Evolutionary conservation across 2,329 filamentous ascomycete genomes (phyloP).

Genomic region (Neurospora crassa): DNA sequence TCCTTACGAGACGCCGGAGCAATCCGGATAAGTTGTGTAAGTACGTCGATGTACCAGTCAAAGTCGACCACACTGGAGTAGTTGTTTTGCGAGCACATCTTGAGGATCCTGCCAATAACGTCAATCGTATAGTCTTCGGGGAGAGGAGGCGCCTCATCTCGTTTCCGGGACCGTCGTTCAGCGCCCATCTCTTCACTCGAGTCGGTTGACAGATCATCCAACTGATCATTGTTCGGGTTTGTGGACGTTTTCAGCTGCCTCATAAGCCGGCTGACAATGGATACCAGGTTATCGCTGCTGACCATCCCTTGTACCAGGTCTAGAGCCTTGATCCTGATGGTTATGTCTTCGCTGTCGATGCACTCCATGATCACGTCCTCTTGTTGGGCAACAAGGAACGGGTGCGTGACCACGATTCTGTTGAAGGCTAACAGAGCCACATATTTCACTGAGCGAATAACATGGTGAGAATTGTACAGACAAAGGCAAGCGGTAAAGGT

Average conservation of each 20-base stretch:
- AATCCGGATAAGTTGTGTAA: constrained; percentile 75
- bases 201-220: constrained; percentile 29
- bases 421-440: constrained; percentile 93
- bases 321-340: constrained; percentile 84
- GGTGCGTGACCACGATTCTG: constrained; percentile 83
- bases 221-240: constrained; percentile 41
- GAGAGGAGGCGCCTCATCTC: constrained; percentile 47
- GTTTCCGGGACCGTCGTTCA: constrained; percentile 26
- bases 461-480: too few species aligned
- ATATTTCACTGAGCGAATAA: constrained; percentile 66
- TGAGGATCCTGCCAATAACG: constrained; percentile 72
- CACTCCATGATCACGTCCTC: constrained; percentile 95
- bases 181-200: constrained; percentile 36
- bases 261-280: constrained; percentile 79
- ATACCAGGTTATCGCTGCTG: constrained; percentile 71
- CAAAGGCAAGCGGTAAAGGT: too few species aligned
- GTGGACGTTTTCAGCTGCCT: constrained; percentile 68
- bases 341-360: constrained; percentile 91
- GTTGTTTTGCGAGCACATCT: constrained; percentile 83
- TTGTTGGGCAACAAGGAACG: constrained; percentile 79
- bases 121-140: constrained; percentile 80
- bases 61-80: constrained; percentile 84
- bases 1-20: constrained; percentile 41
- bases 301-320: constrained; percentile 94
- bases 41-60: constrained; percentile 91